Evolutionary conservation across 2,329 filamentous ascomycete genomes (phyloP), one percentile per base, ranked within the genome.

Genomic region (Tricladium varicosporioides): DNA sequence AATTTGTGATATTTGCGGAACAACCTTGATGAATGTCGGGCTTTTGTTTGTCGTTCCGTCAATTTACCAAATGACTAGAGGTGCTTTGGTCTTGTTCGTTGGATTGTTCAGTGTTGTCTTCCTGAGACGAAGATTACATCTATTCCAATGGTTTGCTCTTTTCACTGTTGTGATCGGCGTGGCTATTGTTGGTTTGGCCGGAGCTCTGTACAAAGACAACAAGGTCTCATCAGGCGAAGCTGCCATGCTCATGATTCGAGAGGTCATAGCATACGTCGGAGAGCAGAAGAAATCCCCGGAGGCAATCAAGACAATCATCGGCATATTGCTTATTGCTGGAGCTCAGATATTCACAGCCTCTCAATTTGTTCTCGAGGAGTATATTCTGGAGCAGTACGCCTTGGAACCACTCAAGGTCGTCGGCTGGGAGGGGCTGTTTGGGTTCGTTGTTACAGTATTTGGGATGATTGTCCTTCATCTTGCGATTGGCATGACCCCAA

Each of bases 11-110:
- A 96, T 97, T 63, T 85, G 89, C 19, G 94, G 91, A 48, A 99
- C 94, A 4, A 99, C 94, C 3, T 82, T 97, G 54, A 97, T 99
- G 92, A 99, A 99, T 70, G 89, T 91, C 4, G 94, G 94, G 2
- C 80, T 99, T 64, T 80, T 97, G 49, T 92, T 97, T 71, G 92
- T 97, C 19, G 94, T 91, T 11, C 91, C 94, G 1, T 95, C 91
- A 59, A 97, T 99, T 69, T 99, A 97, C 75, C 94, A 99, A 76
- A 99, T 99, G 94, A 97, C 93, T 1, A 82, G 94, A 58, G 94
- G 94, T 8, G 94, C 94, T 0, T 80, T 99, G 44, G 93, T 99
- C 2, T 80, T 99, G 5, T 99, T 99, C 67, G 94, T 99, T 16
- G 94, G 94, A 0, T 77, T 97, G 0, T 97, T 99, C 76, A 96